Percentiles rank a stretch among this genome's conserved stretches.
Evolutionary conservation across 2,329 filamentous ascomycete genomes (phyloP).

Genomic region (Cladosporium velox): DNA sequence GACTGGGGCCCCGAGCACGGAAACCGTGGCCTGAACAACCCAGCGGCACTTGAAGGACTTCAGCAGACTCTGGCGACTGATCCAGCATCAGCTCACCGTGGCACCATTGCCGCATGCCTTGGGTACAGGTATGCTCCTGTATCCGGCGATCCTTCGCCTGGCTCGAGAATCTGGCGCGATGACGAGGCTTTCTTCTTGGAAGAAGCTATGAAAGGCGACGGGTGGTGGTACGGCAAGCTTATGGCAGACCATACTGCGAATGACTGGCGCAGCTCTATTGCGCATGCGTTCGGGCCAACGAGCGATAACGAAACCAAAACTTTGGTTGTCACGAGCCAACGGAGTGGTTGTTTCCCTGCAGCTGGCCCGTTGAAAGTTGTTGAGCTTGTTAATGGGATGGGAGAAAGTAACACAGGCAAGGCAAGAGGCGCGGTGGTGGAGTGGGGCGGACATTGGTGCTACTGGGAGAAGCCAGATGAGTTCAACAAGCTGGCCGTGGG

Average conservation of each 20-base stretch:
- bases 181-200: slow-evolving; percentile 15
- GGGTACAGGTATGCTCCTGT: slow-evolving; percentile 12
- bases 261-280: slow-evolving; percentile 11
- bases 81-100: slow-evolving; percentile 8
- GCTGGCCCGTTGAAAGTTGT: slow-evolving; percentile 14
- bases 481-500: background rate
- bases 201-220: slow-evolving; percentile 17
- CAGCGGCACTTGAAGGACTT: background rate
- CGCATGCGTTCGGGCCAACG: background rate
- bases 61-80: background rate
- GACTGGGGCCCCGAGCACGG: slow-evolving; percentile 12
- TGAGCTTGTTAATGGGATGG: slow-evolving; percentile 14
- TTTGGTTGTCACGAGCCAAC: slow-evolving; percentile 15
- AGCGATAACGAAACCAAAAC: background rate
- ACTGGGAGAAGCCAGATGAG: slow-evolving; percentile 13
- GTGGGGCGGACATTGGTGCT: slow-evolving; percentile 19
- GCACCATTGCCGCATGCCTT: slow-evolving; percentile 13
- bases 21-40: slow-evolving; percentile 14
- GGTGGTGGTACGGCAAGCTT: slow-evolving; percentile 17
- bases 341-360: slow-evolving; percentile 18
- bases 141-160: background rate
- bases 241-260: slow-evolving; percentile 18
- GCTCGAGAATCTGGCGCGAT: background rate
- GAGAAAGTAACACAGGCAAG: background rate
- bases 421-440: slow-evolving; percentile 3